phyloP scores from a whole-genome alignment of 179 eudicot genomes.

The Silene vulgaris region DNA sequence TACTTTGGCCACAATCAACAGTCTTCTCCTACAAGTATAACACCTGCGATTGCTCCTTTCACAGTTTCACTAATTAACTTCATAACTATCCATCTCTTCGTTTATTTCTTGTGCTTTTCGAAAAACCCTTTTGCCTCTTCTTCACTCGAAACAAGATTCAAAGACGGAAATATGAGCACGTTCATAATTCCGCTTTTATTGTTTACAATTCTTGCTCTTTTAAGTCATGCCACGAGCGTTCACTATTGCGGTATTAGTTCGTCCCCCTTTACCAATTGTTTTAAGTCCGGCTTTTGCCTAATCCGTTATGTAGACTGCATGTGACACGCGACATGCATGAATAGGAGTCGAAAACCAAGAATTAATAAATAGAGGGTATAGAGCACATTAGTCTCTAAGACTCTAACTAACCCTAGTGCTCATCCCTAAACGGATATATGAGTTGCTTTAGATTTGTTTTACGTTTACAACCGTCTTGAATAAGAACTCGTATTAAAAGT shows the following conservation, averaged over 20 bases:
- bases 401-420: no score
- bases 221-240: slow-evolving; percentile 11
- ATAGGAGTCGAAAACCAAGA: no score
- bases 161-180: neutral
- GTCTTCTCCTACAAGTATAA: neutral
- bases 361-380: no score
- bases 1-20: neutral
- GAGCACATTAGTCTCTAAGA: no score
- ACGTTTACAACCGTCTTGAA: neutral
- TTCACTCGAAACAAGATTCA: neutral
- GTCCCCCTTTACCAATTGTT: no score
- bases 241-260: slow-evolving; percentile 23
- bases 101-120: no score
- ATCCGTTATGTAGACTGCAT: no score
- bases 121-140: neutral
- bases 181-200: neutral
- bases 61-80: neutral
- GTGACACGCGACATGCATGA: no score
- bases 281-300: no score
- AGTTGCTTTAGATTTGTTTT: neutral
- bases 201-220: slow-evolving; percentile 10
- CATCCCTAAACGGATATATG: no score
- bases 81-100: neutral
- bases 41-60: neutral
- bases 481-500: no score